These are phyloP conservation scores for Jaapia argillacea DNA, from an alignment of 768 basidiomycete genomes.

Conservation along the genomic window DNA sequence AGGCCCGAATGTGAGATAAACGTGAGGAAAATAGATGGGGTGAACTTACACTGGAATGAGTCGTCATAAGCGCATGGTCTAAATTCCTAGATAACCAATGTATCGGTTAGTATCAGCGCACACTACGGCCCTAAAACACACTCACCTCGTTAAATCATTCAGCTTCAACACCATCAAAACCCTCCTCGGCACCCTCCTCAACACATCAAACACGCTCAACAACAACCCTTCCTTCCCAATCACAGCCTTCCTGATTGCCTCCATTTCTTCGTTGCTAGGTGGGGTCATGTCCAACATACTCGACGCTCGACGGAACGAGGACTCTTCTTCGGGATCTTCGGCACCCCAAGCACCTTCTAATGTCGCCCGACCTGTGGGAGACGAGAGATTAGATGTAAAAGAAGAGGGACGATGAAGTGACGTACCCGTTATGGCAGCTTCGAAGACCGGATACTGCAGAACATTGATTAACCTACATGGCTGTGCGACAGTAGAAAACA, in stretches of 20 bases:
- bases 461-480: not conserved
- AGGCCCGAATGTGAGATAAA: too few relatives aligned
- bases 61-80: conserved; percentile 81
- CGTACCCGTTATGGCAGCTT: conserved; percentile 83
- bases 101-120: too few relatives aligned
- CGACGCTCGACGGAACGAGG: conserved; percentile 50
- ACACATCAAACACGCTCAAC: conserved; percentile 75
- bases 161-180: conserved; percentile 79
- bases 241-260: conserved; percentile 75
- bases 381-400: not conserved
- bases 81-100: conserved; percentile 46
- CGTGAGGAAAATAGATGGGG: too few relatives aligned
- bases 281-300: conserved; percentile 68
- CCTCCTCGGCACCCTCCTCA: conserved; percentile 76
- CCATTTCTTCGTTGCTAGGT: conserved; percentile 70
- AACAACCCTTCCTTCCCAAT: conserved; percentile 76
- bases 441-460: conserved; percentile 81
- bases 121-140: not conserved
- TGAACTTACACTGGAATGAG: conserved; percentile 65
- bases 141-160: conserved; percentile 75
- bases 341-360: conserved; percentile 50
- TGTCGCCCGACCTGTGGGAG: conserved; percentile 46
- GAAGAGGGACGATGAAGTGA: not conserved
- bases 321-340: conserved; percentile 25
- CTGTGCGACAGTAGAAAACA: not conserved